Evolutionary conservation across 164 flowering plant genomes (phyloP).

Genomic region (Vitis labrusca): DNA sequence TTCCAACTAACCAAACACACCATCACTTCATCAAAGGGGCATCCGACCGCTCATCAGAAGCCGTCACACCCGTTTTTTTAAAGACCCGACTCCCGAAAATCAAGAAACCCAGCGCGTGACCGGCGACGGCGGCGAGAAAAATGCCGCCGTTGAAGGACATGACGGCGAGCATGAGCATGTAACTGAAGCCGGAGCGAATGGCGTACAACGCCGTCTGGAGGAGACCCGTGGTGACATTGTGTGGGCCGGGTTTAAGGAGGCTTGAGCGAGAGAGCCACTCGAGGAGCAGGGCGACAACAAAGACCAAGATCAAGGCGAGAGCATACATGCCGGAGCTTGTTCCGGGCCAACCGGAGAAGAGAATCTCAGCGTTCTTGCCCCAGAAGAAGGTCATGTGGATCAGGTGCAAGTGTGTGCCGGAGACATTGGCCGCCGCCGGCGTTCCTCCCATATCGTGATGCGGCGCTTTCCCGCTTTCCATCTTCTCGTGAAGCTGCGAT

Average conservation of each 20-base stretch:
- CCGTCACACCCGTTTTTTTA: constrained; percentile 10
- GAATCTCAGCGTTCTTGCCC: constrained; percentile 23
- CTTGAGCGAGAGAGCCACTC: constrained; percentile 23
- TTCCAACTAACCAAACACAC: background rate
- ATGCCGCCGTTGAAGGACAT: constrained; percentile 40
- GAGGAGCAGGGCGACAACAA: constrained; percentile 17
- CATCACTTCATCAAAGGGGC: constrained; percentile 13
- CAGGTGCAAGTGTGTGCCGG: constrained; percentile 9
- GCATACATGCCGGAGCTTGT: constrained; percentile 27
- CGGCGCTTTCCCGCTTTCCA: too few species aligned
- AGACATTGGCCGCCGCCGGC: constrained; percentile 5
- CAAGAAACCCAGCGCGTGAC: constrained; percentile 26
- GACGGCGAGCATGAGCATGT: constrained; percentile 37
- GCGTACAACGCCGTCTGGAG: constrained; percentile 19
- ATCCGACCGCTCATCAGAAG: background rate
- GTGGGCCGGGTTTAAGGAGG: constrained; percentile 8
- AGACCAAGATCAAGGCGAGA: constrained; percentile 26
- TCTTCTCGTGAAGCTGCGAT: too few species aligned
- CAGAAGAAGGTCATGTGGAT: constrained; percentile 31
- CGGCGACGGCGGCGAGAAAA: constrained; percentile 29
- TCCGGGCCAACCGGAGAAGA: constrained; percentile 35
- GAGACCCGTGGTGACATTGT: constrained; percentile 13
- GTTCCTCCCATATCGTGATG: too few species aligned
- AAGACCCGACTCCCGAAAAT: constrained; percentile 26
- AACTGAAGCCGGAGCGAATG: constrained; percentile 18